Base-by-base conservation (phyloP, 2,329 filamentous ascomycete genomes). In the Curvularia hawaiiensis region DNA sequence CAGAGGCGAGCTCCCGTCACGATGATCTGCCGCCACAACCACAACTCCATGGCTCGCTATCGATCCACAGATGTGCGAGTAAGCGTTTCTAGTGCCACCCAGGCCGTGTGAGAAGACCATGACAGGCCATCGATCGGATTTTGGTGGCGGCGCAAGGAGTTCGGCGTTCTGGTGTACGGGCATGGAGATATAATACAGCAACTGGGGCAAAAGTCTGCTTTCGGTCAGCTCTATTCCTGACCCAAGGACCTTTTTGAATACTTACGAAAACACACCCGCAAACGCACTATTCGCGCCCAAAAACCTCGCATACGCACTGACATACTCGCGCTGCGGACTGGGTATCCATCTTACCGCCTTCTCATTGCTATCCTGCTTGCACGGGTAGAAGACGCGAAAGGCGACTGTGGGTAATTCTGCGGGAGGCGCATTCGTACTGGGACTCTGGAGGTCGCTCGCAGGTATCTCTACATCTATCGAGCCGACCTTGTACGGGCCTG, bases 61-160 rank as follows among this genome's bases (percentile, higher is more conserved):
- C 0, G 90, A 91, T 16, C 90, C 90, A 18, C 85, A 88, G 24
- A 96, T 79, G 69, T 93, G 89, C n/a, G 90, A 94, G 78, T 96
- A 96, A 11, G 90, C 87, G 68, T 95, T 95, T 63, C 90, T 84
- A 58, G 86, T 88, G 38, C 92, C 92, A 38, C 90, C 92, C 1
- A 96, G 81, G 0, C 92, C 92, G 71, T 96, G 92, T 1, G 91
- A 95, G 77, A 96, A 96, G 61, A 96, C 81, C 79, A 92, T 87
- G 0, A 91, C 89, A 0, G 92, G 91, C 89, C 90, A 95, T 78
- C 86, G 80, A 54, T 81, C 78, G 57, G 57, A 85, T 69, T 57
- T 79, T 58, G 70, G 79, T 1, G 75, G 73, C 22, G 79, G 74
- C 31, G 77, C 70, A 38, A 87, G 82, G 8, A 93, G 75, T 6